Evolutionary conservation across 805 yeast genomes (phyloP), one percentile per base, ranked within the genome.

Genomic region (Saccharomycopsis microspora): DNA sequence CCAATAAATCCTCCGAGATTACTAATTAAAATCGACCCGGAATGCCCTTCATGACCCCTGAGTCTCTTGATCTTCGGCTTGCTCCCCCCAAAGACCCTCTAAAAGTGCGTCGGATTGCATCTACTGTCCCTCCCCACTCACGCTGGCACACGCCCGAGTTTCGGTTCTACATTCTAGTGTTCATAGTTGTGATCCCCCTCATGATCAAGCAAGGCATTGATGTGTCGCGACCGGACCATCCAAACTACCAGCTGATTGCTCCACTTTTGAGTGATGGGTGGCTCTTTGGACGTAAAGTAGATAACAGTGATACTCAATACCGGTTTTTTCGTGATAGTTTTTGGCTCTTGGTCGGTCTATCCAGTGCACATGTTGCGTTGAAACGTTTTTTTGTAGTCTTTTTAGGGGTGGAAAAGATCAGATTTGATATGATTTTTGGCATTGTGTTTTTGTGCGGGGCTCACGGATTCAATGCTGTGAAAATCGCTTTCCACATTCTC

Each of bases 231-330:
- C 82, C 80, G 54, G 67, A 78, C 2, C 86, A 85, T 57, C 80
- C 83, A 7, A 87, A 87, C 59, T 90, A 82, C 59, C 71, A 73
- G 19, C 67, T 68, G 44, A 87, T 74, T 58, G 73, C 74, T 54
- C 72, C 76, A 44, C 65, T 81, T 37, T 67, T 90, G 45, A 71
- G 82, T 32, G 69, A 77, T 4, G 97, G 98, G 4, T 90, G 97
- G 97, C 66, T 88, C 56, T 76, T 82, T 60, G 96, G 95, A 5
- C 67, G 96, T 30, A 83, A 82, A 63, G 95, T 87, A 39, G 98
- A 93, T 62, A 89, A 90, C 60, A 83, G 95, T 4, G 99, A 93
- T 61, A 69, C 72, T 33, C 99, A 93, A 63, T 93, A 90, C 59
- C 65, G 85, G 30, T 86, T 88, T 58, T 87, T 93, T 60, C 74